Percentiles rank a stretch among this genome's conserved stretches.
These are phyloP conservation scores for Salvia sclarea DNA, from an alignment of 305 asterid species.

Conservation along the genomic window DNA sequence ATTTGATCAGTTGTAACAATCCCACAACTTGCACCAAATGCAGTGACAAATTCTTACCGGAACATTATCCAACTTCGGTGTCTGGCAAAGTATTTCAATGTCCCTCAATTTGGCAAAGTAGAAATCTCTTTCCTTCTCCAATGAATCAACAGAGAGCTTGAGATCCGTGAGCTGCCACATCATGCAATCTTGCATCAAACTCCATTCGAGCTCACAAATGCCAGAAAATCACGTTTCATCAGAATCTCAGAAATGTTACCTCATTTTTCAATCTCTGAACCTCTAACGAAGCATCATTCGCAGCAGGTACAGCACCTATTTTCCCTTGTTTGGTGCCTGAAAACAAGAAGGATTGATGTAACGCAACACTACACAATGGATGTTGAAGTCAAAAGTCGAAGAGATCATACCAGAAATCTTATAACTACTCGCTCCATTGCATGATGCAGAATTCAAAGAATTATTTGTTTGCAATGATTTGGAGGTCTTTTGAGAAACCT, in stretches of 20 bases:
- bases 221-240: background rate
- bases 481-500: constrained; percentile 54
- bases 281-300: constrained; percentile 45
- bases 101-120: constrained; percentile 86
- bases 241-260: constrained; percentile 41
- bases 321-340: constrained; percentile 57
- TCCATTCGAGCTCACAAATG: background rate
- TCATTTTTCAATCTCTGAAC: constrained; percentile 55
- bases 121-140: constrained; percentile 95
- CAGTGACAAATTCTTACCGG: constrained; percentile 48
- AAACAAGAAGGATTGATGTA: constrained; percentile 29
- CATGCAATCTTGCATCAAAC: constrained; percentile 14
- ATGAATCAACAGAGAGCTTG: constrained; percentile 62
- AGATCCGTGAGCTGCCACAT: constrained; percentile 65
- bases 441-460: constrained; percentile 44
- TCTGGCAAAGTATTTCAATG: constrained; percentile 79
- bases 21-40: background rate
- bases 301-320: constrained; percentile 35
- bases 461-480: constrained; percentile 73
- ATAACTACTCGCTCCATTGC: constrained; percentile 43
- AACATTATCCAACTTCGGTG: constrained; percentile 56
- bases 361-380: background rate
- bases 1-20: background rate
- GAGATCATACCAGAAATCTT: constrained; percentile 48
- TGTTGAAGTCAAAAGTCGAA: no score